Base-by-base conservation (phyloP, 2,329 filamentous ascomycete genomes). In the Pezicula radicicola region DNA sequence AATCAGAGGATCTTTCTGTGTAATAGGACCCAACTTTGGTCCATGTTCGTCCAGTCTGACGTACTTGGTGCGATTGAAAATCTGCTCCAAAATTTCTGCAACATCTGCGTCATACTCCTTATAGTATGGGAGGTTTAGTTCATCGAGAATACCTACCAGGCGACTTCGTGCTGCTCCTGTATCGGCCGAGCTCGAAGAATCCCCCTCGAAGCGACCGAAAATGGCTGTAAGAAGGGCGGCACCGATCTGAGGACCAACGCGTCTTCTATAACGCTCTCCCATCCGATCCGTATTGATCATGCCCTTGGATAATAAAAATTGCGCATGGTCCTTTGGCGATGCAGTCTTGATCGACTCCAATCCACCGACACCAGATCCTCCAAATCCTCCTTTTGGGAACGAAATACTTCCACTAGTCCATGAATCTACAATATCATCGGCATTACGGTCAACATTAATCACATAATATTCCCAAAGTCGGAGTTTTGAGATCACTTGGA, bases 31-130 rank as follows among this genome's bases (percentile, higher is more conserved):
- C 49, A 89, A 74, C 68, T 89, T 93, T 3, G 94, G 94, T 0
- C 94, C 94, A 66, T 97, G 81, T 0, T 91, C 88, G 58, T 97
- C 94, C n/a, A 99, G 72, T 37, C 94, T 88, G 56, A 93, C 83
- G 72, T 99, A 99, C 70, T 96, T 97, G 74, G 92, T 89, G 55
- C 95, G 87, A 67, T 97, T 96, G 75, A 88, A 96, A 25, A 97
- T 75, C 70, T 99, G 93, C 56, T 97, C 86, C 51, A 96, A 79
- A 59, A 96, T 94, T 58, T 89, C 89, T 25, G 82, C 82, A 10
- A 88, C 77, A 66, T 99, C 94, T 18, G 74, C 75, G 66, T 99
- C 91, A 68, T 96, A 99, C 70, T 99, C 94, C 57, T 87, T 81
- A 74, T 99, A 99, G 64, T 93, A 89, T 2, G 87, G 82, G 33